Base-by-base conservation (phyloP, 129 eudicot genomes). In the Lactuca saligna region DNA sequence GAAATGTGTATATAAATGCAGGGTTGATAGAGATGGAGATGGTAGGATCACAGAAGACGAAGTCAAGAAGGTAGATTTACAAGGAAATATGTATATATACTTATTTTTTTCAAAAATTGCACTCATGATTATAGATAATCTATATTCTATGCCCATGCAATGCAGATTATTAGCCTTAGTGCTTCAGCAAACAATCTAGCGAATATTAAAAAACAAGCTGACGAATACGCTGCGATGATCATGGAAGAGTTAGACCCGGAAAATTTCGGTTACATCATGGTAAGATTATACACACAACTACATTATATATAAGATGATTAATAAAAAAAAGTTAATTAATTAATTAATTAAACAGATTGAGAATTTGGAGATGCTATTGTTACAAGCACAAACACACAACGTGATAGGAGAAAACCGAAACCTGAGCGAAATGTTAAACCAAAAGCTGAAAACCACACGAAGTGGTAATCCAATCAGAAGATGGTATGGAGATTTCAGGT, bases 11-110 rank as follows among this genome's bases (percentile, higher is more conserved):
- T 8, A 32, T 0, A n/a, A 66, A 57, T 63, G 68, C 79, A 87
- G 95, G 95, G 90, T 87, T 68, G 95, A 87, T 62, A 84, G 80
- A 69, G 90, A 87, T 57, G 89, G 85, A 8, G 95, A 87, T 72
- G 95, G 95, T 13, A 80, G 85, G 63, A 79, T 87, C 54, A 77
- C 90, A 29, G 88, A 87, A 75, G 88, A 68, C 1, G 95, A 87
- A 87, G 88, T 87, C 59, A 84, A 72, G 53, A 84, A 87, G 95
- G 95, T 87, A 82, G 49, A 15, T 41, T 25, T n/a, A n/a, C n/a
- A n/a, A 25, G 0, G 29, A 2, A 25, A 25, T 25, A 25, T 1
- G 29, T 25, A 32, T 35, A 29, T 69, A 42, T 51, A 17, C 2
- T 14, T 5, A 16, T 7, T 3, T 34, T 75, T 20, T 13, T 35